A percentile compares a stretch with the other conserved stretches of the same genome.
These are phyloP conservation scores for Obelidium mucronatum DNA, from an alignment of 192 early-diverging fungal genomes.

Conservation along the genomic window DNA sequence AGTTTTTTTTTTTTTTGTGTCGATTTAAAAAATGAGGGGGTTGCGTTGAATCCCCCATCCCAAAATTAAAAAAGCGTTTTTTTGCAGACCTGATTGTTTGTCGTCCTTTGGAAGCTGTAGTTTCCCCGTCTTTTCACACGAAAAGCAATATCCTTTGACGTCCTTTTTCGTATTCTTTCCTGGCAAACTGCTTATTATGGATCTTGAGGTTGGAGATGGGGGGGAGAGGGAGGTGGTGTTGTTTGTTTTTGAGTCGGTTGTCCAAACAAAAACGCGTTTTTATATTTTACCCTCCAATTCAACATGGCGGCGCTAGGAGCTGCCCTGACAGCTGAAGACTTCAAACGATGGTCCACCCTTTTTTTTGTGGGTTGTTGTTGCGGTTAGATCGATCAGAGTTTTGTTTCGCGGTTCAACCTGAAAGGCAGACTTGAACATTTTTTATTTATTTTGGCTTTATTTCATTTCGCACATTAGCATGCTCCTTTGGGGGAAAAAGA, in stretches of 20 bases:
- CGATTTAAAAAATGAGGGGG: no score
- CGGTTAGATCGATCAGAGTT: background rate
- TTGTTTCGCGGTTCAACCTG: slow-evolving; percentile 34
- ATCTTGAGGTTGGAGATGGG: slow-evolving; percentile 32
- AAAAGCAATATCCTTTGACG: slow-evolving; percentile 48
- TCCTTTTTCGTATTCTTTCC: slow-evolving; percentile 45
- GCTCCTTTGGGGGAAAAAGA: no score
- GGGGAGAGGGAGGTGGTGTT: no score
- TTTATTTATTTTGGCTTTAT: no score
- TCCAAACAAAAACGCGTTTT: background rate
- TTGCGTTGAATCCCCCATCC: no score
- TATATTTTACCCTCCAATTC: slow-evolving; percentile 38
- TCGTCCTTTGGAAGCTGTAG: slow-evolving; percentile 50
- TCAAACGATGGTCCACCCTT: slow-evolving; percentile 52
- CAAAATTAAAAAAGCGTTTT: no score
- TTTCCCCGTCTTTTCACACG: slow-evolving; percentile 44
- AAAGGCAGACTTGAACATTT: slow-evolving; percentile 46
- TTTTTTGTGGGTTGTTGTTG: background rate
- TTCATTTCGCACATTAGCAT: no score
- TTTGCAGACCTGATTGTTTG: slow-evolving; percentile 38
- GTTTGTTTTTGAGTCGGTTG: background rate
- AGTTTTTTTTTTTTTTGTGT: background rate
- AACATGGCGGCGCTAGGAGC: slow-evolving; percentile 32
- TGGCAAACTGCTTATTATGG: slow-evolving; percentile 40
- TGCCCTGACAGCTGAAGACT: slow-evolving; percentile 42